Percentiles rank a stretch among this genome's conserved stretches.
These are phyloP conservation scores for Hortiboletus rubellus DNA, from an alignment of 1,284 basidiomycete genomes.

Conservation along the genomic window DNA sequence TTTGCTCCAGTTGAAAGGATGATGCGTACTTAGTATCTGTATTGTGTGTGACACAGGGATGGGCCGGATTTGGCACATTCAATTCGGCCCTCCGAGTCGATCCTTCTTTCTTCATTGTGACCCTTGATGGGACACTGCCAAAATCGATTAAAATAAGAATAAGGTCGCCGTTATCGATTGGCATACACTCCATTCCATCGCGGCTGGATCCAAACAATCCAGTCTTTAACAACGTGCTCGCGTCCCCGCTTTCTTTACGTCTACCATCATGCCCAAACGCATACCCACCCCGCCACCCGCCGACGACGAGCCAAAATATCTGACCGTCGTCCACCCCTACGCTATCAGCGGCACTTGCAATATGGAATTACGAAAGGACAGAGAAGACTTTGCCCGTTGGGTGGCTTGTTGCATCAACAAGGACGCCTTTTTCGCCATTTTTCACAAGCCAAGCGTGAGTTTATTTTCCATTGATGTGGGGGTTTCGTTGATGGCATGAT, in stretches of 20 bases:
- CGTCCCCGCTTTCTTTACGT: background rate
- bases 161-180: background rate
- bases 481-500: background rate
- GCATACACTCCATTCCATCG: background rate
- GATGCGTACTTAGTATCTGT: background rate
- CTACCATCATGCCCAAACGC: slow-evolving; percentile 56
- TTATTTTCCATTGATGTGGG: background rate
- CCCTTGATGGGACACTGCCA: background rate
- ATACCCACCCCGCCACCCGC: slow-evolving; percentile 54
- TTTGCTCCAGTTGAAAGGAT: background rate
- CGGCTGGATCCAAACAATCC: slow-evolving; percentile 1
- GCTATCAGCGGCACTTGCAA: slow-evolving; percentile 49
- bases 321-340: slow-evolving; percentile 62
- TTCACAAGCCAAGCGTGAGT: slow-evolving; percentile 63
- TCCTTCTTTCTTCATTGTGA: background rate
- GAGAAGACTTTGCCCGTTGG: slow-evolving; percentile 57
- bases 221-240: background rate
- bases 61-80: background rate
- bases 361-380: slow-evolving; percentile 51
- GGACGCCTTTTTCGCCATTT: slow-evolving; percentile 51
- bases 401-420: slow-evolving; percentile 56
- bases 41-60: slow-evolving; percentile 1
- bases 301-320: slow-evolving; percentile 57
- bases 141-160: background rate
- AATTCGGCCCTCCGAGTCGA: too few relatives aligned